phyloP scores from a whole-genome alignment of 2,329 filamentous ascomycete species.

The Podosphaera xanthii region DNA sequence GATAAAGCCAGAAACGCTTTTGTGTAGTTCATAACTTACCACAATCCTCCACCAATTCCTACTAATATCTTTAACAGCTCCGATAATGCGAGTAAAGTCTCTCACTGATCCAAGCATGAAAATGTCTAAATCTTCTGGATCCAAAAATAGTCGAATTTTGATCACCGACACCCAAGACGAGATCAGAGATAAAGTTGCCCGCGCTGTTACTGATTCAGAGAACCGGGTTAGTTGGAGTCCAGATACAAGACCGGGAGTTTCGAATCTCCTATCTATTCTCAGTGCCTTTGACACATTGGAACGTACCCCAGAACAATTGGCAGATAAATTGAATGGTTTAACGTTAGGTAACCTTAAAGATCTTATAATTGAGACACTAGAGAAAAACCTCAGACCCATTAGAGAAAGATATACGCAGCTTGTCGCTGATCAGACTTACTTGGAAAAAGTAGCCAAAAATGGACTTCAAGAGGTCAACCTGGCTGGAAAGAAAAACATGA shows the following conservation, averaged over 20 bases:
- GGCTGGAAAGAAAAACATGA: conserved; percentile 32
- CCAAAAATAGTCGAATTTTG: conserved; percentile 54
- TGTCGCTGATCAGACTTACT: conserved; percentile 24
- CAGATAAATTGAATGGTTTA: conserved; percentile 18
- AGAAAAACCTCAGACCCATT: conserved; percentile 28
- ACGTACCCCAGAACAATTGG: conserved; percentile 21
- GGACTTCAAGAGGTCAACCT: conserved; percentile 37
- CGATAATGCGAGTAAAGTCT: conserved; percentile 74
- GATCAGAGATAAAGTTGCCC: conserved; percentile 47
- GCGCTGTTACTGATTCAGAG: conserved; percentile 53
- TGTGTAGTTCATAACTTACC: conserved; percentile 28
- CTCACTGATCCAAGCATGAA: conserved; percentile 55
- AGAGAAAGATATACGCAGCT: conserved; percentile 32
- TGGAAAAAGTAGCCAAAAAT: conserved; percentile 32
- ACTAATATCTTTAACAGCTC: conserved; percentile 16
- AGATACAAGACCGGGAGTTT: conserved; percentile 48
- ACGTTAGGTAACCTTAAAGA: conserved; percentile 39
- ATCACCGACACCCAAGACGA: conserved; percentile 46
- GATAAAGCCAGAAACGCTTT: conserved; percentile 43
- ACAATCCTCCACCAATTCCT: background rate
- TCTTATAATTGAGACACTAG: conserved; percentile 34
- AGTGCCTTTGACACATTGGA: conserved; percentile 35
- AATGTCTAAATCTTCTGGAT: conserved; percentile 78
- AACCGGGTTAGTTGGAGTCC: conserved; percentile 52
- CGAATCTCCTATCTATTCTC: conserved; percentile 69